Evolutionary conservation across 2,329 filamentous ascomycete genomes (phyloP), one percentile per base, ranked within the genome.

Genomic region (Penicillium digitatum): DNA sequence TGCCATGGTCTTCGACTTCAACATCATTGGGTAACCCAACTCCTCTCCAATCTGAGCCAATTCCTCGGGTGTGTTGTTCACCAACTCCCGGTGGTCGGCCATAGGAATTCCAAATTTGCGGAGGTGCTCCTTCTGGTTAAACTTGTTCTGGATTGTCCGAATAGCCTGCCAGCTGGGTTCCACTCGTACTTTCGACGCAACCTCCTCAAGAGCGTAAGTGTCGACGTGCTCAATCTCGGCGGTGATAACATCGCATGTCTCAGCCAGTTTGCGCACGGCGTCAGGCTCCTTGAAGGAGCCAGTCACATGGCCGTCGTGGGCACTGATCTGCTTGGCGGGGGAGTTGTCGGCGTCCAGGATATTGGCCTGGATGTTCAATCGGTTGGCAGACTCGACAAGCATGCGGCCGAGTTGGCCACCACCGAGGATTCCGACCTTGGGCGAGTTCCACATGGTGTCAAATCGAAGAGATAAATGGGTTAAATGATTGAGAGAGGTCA

Each of bases 171-270:
- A 95, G 56, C 86, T 89, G 1, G 92, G 91, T 68, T 96, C 85
- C 2, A 90, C 81, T 38, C 85, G 78, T 39, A 88, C 81, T 60
- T 83, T 75, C 4, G 87, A 84, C 32, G 86, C 71, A 54, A 96
- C 85, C 69, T 95, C 89, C 74, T 96, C 90, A 5, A 96, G 82
- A 24, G 94, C 87, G 50, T 90, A 80, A n/a, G 90, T 94, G 72
- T 96, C 85, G 55, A 96, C 88, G 74, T 96, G 93, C 78, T 97
- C 93, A 61, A 96, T 96, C 74, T 97, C 93, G 14, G 95, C 89
- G 0, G 91, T 96, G 58, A 96, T 79, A 16, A 95, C 84, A 70
- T 95, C 89, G 65, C 86, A 90, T 32, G 80, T 76, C 37, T 82
- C 76, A 2, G 93, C 91, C n/a, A 97, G 80, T 71, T 90, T 81